A percentile compares a stretch with the other conserved stretches of the same genome.
phyloP scores from a whole-genome alignment of 345 rosid genomes.

The Hibiscus syriacus region DNA sequence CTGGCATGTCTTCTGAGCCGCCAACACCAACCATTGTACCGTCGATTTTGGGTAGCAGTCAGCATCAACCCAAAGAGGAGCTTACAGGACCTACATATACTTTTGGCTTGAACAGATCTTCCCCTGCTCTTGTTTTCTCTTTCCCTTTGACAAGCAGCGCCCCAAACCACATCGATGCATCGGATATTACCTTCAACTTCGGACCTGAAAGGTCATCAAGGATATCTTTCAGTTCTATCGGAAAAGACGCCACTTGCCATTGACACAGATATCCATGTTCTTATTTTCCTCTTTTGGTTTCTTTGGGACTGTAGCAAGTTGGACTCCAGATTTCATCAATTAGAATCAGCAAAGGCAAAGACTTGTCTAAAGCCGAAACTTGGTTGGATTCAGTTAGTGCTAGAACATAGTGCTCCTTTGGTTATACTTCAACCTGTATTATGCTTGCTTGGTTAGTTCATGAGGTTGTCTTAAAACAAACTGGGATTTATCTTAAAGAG shows the following conservation, averaged over 20 bases:
- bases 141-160: conserved; percentile 56
- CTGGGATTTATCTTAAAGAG: not conserved
- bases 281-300: too few relatives aligned
- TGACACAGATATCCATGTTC: not conserved
- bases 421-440: not conserved
- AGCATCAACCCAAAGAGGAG: conserved; percentile 30
- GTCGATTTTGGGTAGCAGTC: conserved; percentile 19
- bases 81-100: conserved; percentile 42
- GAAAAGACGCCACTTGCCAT: conserved; percentile 53
- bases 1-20: conserved; percentile 60
- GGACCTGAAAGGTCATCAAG: conserved; percentile 51
- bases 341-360: too few relatives aligned
- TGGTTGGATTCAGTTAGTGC: not conserved
- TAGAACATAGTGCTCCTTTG: not conserved
- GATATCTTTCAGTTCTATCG: conserved; percentile 50
- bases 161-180: conserved; percentile 25
- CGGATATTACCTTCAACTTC: conserved; percentile 56
- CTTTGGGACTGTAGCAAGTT: too few relatives aligned
- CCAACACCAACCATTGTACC: conserved; percentile 79
- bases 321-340: too few relatives aligned
- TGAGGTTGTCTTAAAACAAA: not conserved
- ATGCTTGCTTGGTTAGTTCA: not conserved
- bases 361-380: not conserved
- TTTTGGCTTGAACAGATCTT: conserved; percentile 41
- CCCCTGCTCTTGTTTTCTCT: conserved; percentile 44